Conservation (phyloP, 2,329 filamentous ascomycete species). For the Xylariaceae sp. region DNA sequence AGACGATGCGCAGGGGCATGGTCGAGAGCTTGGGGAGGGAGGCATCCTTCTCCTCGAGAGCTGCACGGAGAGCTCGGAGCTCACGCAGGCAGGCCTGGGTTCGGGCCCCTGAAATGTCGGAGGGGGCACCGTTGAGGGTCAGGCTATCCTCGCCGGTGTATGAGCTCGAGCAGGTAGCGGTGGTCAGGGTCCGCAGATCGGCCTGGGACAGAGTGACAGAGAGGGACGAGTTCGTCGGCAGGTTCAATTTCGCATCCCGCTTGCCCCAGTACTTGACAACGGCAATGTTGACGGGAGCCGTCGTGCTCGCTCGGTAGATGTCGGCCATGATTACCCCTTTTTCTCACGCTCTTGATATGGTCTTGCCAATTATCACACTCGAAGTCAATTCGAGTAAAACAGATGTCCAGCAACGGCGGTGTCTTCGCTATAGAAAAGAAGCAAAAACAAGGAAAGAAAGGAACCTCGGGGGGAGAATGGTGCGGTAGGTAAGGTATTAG, state of each 20-base stretch:
- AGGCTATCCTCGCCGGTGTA: slow-evolving; percentile 66
- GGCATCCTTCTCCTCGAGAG: slow-evolving; percentile 65
- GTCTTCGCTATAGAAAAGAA: background rate
- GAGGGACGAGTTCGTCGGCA: slow-evolving; percentile 95
- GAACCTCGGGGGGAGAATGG: background rate
- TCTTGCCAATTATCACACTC: background rate
- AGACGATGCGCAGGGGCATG: slow-evolving; percentile 77
- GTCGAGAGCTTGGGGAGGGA: slow-evolving; percentile 76
- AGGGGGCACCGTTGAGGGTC: slow-evolving; percentile 73
- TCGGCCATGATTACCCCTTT: slow-evolving; percentile 38
- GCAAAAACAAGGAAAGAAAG: background rate
- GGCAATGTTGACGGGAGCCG: slow-evolving; percentile 95
- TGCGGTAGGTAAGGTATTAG: background rate
- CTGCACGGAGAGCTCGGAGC: slow-evolving; percentile 69
- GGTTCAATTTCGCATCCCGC: slow-evolving; percentile 86
- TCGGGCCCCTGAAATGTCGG: slow-evolving; percentile 80
- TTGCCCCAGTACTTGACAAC: slow-evolving; percentile 99
- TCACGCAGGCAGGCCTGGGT: slow-evolving; percentile 93
- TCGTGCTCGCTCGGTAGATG: slow-evolving; percentile 89
- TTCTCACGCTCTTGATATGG: background rate
- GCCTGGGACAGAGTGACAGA: slow-evolving; percentile 92
- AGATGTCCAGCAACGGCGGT: background rate
- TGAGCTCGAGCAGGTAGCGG: slow-evolving; percentile 76
- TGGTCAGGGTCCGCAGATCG: slow-evolving; percentile 92
- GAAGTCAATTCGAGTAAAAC: background rate